Conservation (phyloP, 257 asterid species). For the Jaltomata sinuosa region DNA sequence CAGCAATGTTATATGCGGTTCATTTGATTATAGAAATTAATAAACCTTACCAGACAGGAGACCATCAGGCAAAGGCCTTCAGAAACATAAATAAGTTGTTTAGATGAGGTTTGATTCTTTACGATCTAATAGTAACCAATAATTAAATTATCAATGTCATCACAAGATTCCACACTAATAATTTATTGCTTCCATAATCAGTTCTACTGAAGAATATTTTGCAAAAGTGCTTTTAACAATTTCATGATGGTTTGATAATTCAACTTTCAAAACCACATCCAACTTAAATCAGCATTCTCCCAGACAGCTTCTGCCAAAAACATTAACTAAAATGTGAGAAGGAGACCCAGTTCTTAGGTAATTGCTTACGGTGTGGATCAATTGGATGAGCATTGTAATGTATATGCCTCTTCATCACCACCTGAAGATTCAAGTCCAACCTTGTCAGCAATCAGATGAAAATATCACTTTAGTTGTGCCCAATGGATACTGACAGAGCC, state of each 20-base stretch:
- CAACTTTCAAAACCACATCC: not conserved
- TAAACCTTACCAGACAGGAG: not conserved
- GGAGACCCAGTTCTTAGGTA: not conserved
- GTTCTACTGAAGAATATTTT: not conserved
- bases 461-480: constrained; percentile 8
- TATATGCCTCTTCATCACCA: constrained; percentile 59
- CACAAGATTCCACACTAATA: not conserved
- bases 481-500: not conserved
- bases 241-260: not conserved
- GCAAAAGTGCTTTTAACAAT: not conserved
- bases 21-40: not conserved
- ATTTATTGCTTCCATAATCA: not conserved
- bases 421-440: constrained; percentile 2
- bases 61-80: not conserved
- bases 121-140: not conserved
- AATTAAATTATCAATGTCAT: not conserved
- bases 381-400: constrained; percentile 54
- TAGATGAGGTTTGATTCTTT: not conserved
- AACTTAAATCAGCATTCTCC: not conserved
- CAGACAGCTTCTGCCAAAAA: not conserved
- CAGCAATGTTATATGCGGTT: not conserved
- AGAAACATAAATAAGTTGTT: not conserved
- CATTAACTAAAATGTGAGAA: not conserved
- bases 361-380: constrained; percentile 53
- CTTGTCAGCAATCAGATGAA: not conserved